Evolutionary conservation across 2,329 filamentous ascomycete genomes (phyloP), one percentile per base, ranked within the genome.

Genomic region (Coleophoma crateriformis): DNA sequence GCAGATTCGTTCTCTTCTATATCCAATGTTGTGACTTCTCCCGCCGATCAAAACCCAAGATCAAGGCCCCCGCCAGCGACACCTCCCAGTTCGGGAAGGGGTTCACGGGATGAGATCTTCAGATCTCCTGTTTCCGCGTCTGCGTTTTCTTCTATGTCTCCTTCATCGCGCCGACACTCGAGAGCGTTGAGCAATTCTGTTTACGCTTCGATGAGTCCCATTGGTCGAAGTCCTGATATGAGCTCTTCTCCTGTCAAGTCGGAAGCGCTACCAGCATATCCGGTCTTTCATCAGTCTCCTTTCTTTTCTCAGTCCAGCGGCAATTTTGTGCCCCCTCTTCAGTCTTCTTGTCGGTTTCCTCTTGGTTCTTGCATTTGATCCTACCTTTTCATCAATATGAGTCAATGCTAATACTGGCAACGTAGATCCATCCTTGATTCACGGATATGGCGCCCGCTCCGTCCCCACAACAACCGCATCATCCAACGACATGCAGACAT

Each of bases 241-340:
- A 53, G 53, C 50, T 51, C 49, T 33, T 58, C 57, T 50, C 54
- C 58, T 46, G 33, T 52, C 22, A 45, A 45, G 39, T 51, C 58
- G 22, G 56, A 59, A 34, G 42, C 52, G 41, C 53, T 52, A 38
- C 46, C 50, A 40, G 53, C 53, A 37, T 55, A 56, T 51, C 32
- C 55, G 32, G 52, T 43, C 43, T 61, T 56, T 55, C 58, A 61
- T 53, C 58, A 59, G 45, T 67, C 71, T 68, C 66, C 68, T 71
- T 76, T 75, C 64, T 77, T 77, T 70, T 71, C 69, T 71, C 75
- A 75, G 61, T 75, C 71, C 55, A 77, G 71, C 62, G 74, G 74
- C 54, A 74, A 72, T 66, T 77, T 77, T 61, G 66, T 77, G 57
- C 68, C 73, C 64, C 75, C 75, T 66, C 71, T 76, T 59, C 67